Evolutionary conservation across 805 yeast species (phyloP).

Genomic region (Phaffomyces thermotolerans): DNA sequence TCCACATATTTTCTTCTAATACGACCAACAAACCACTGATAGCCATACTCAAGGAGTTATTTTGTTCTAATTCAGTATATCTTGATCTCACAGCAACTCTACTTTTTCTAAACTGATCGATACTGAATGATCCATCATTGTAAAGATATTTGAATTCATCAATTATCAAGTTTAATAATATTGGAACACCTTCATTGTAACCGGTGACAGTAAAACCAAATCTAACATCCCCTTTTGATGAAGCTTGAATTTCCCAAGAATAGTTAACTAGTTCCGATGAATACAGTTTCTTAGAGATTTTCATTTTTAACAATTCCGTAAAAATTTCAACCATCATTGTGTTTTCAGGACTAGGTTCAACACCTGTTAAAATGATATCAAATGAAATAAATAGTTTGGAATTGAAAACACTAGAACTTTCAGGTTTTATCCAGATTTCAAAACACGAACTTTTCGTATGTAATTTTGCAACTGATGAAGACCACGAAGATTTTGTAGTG

Average conservation of each 20-base stretch:
- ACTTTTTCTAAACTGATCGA: conserved; percentile 37
- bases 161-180: conserved; percentile 30
- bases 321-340: conserved; percentile 49
- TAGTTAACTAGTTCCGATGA: conserved; percentile 49
- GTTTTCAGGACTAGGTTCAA: conserved; percentile 29
- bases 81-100: conserved; percentile 41
- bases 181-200: conserved; percentile 31
- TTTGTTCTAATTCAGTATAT: conserved; percentile 36
- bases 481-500: conserved; percentile 24
- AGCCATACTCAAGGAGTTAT: conserved; percentile 41
- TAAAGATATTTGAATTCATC: conserved; percentile 24
- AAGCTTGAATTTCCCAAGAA: conserved; percentile 49
- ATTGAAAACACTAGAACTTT: conserved; percentile 21
- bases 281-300: conserved; percentile 38
- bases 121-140: conserved; percentile 10
- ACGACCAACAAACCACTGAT: conserved; percentile 43
- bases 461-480: conserved; percentile 30
- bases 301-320: conserved; percentile 37
- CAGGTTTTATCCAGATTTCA: conserved; percentile 49
- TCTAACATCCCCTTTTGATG: conserved; percentile 46
- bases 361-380: conserved; percentile 31
- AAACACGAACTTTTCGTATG: conserved; percentile 26
- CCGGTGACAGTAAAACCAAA: conserved; percentile 50
- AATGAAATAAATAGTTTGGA: conserved; percentile 37
- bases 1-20: conserved; percentile 51